A percentile compares a stretch with the other conserved stretches of the same genome.
phyloP scores from a whole-genome alignment of 2,329 filamentous ascomycete species.

The Fusarium miscanthi region DNA sequence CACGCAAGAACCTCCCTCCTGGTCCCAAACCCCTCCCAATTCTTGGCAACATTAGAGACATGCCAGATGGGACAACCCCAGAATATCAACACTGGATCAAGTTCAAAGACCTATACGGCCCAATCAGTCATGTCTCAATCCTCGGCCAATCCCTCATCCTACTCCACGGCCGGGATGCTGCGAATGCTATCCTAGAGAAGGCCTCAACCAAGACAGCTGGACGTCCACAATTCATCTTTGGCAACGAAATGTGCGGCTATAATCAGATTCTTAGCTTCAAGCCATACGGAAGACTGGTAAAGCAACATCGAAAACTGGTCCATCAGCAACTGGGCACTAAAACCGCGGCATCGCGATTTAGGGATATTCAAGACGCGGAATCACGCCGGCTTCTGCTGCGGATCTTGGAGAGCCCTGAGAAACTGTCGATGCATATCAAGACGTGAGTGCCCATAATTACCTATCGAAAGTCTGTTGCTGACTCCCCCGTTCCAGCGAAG shows the following conservation, averaged over 20 bases:
- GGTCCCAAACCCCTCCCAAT: constrained; percentile 60
- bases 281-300: not conserved
- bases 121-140: constrained; percentile 52
- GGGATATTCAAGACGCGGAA: not conserved
- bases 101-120: constrained; percentile 52
- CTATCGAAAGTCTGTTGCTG: rapidly evolving
- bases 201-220: constrained; percentile 44
- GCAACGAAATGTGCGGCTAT: constrained; percentile 9
- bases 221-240: constrained; percentile 36
- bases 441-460: rapidly evolving
- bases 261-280: not conserved
- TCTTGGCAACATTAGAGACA: constrained; percentile 60
- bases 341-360: not conserved
- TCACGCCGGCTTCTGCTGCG: not conserved
- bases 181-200: constrained; percentile 45
- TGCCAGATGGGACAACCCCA: constrained; percentile 51
- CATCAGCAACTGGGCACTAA: constrained; percentile 8
- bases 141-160: constrained; percentile 54
- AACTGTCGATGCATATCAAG: not conserved
- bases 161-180: not conserved
- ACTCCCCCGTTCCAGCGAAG: constrained; percentile 16
- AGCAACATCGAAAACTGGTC: not conserved
- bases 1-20: constrained; percentile 50
- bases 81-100: constrained; percentile 55
- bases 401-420: not conserved